A percentile compares a stretch with the other conserved stretches of the same genome.
Evolutionary conservation across 768 basidiomycete species (phyloP).

Genomic region (Sporobolomyces pararoseus): DNA sequence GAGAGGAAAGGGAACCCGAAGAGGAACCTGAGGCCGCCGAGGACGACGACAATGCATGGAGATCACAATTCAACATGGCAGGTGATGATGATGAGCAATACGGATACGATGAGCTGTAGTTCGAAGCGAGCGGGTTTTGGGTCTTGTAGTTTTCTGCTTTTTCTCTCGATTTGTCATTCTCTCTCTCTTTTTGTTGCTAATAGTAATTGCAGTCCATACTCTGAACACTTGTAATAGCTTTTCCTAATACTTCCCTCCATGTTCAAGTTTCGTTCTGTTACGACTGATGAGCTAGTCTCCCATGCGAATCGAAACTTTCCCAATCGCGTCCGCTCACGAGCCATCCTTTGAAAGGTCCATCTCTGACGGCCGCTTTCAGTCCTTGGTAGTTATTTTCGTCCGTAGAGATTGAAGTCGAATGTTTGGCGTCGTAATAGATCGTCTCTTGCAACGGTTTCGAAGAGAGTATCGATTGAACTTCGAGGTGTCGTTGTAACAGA

Average conservation of each 20-base stretch:
- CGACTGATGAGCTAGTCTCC: no score
- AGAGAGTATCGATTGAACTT: background rate
- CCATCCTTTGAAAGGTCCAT: conserved; percentile 38
- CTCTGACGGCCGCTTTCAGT: conserved; percentile 25
- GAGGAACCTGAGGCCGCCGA: conserved; percentile 48
- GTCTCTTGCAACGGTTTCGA: no score
- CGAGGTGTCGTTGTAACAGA: conserved; percentile 12
- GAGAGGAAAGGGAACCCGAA: conserved; percentile 53
- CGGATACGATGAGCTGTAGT: conserved; percentile 43
- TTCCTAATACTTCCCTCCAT: no score
- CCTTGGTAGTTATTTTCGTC: conserved; percentile 13
- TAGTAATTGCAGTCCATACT: background rate
- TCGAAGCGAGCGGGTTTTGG: no score
- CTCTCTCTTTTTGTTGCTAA: background rate
- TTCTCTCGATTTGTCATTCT: background rate
- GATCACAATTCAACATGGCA: conserved; percentile 42
- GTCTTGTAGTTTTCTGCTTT: background rate
- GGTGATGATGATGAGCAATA: conserved; percentile 53
- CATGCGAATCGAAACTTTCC: conserved; percentile 23
- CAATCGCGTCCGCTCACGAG: conserved; percentile 25
- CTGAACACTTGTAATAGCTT: no score
- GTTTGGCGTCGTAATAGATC: conserved; percentile 13
- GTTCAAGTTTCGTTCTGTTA: no score
- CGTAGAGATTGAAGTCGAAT: background rate
- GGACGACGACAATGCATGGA: conserved; percentile 56